Evolutionary conservation across 768 basidiomycete species (phyloP), one percentile per base, ranked within the genome.

Genomic region (Pulveroboletus sp.): DNA sequence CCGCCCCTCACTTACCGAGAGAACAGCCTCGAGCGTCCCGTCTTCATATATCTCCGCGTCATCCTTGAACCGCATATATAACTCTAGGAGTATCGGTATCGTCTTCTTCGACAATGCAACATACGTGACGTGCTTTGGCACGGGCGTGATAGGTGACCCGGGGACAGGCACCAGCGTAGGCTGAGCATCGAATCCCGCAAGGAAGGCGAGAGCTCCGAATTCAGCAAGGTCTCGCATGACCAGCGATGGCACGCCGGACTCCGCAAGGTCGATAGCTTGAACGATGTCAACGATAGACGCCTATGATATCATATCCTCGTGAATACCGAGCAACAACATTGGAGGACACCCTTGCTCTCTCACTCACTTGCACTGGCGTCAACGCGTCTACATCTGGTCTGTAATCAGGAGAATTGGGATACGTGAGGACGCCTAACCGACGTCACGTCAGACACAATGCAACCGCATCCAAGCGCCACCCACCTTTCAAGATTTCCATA

Each of bases 61-160:
- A 6, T 75, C 74, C 60, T 83, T 83, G 72, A 88, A 86, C 47
- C 71, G 72, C 47, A 83, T 64, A 69, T 85, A 93, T 4, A 93
- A 66, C n/a, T 87, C 82, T 0, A 89, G 84, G 2, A 95, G 72
- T 65, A 79, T 73, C 1, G 93, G 92, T 87, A 96, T 93, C 12
- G 76, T 76, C 66, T 82, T 86, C 69, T 97, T 98, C 1, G 85
- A 76, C n/a, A 98, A 67, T 3, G 83, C 94, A 44, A 97, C 86
- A 63, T 93, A 97, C 1, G 92, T 93, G 42, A 96, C 75, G 6
- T 86, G 80, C 59, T 82, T 32, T 6, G 52, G 32, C 27, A 30
- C 47, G 6, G 54, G 49, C 36, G 50, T 45, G 36, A 36, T 38
- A 8, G 60, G 55, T 21, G 56, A 56, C 17, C 30, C 55, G 3